Percentiles rank a stretch among this genome's conserved stretches.
phyloP scores from a whole-genome alignment of 306 rosid genomes.

The Pterocarpus santalinus region DNA sequence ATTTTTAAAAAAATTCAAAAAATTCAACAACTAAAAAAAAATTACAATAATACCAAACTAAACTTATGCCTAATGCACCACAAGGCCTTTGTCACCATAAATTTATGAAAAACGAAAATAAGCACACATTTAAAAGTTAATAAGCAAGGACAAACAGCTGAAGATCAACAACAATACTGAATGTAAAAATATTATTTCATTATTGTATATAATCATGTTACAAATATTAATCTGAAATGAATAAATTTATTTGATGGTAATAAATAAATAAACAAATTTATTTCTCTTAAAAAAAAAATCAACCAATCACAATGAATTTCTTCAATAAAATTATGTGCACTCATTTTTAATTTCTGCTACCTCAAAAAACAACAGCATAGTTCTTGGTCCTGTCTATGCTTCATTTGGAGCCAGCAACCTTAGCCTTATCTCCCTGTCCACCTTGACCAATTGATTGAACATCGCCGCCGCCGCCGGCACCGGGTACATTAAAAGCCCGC shows the following conservation, averaged over 20 bases:
- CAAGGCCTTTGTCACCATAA: no score
- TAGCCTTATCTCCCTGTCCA: conserved; percentile 15
- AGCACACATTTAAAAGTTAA: no score
- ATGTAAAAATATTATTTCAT: not conserved
- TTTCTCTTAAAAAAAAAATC: not conserved
- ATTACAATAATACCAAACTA: no score
- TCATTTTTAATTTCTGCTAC: not conserved
- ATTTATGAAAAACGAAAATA: no score
- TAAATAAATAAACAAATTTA: no score
- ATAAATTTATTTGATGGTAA: not conserved
- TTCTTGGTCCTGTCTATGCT: not conserved
- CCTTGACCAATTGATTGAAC: conserved; percentile 14
- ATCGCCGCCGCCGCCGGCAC: not conserved
- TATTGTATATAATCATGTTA: not conserved
- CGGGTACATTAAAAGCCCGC: conserved; percentile 14
- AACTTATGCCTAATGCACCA: no score
- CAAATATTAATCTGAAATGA: not conserved
- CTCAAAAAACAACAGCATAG: not conserved
- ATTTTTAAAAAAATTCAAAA: no score
- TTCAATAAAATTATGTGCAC: not conserved
- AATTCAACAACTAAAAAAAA: no score
- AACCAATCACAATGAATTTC: not conserved
- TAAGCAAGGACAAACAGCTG: no score
- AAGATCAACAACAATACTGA: no score
- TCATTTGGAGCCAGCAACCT: conserved; percentile 25